Evolutionary conservation across 1,284 basidiomycete genomes (phyloP), one percentile per base, ranked within the genome.

Genomic region (Leucoagaricus sp.): DNA sequence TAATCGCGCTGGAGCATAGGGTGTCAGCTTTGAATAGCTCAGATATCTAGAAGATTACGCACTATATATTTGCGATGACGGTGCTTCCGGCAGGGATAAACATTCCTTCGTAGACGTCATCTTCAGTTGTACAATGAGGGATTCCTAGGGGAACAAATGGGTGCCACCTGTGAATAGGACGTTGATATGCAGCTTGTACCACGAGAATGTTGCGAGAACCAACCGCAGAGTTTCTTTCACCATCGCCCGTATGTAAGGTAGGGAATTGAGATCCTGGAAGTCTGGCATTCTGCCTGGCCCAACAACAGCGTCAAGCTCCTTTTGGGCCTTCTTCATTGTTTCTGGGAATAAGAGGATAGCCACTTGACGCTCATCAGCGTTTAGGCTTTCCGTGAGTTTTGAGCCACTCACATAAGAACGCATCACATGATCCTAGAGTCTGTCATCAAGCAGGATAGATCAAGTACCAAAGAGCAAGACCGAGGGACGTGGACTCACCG

Each of bases 241-340:
- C 6, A 79, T 29, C 0, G 77, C 77, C 7, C 66, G 65, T 28
- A 80, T 63, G 60, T 80, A 83, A 1, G 76, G 76, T 10, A 83
- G 65, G 17, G 62, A 65, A 0, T 70, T 67, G 25, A 64, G 60
- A 62, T 80, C 82, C 17, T 68, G 65, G 53, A 77, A 81, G 4
- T 72, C 72, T 0, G 83, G 83, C 28, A 83, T 65, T 29, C 81
- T 70, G 40, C 78, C 72, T 1, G 57, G 57, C 0, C 80, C 79
- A 12, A 77, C 64, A 19, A 78, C 69, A 4, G 61, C 34, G 56
- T 81, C 76, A 10, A 81, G 59, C 57, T 82, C 79, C 15, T 63
- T 67, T 61, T 80, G 79, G 1, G 77, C 78, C 54, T 73, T 75
- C 19, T 58, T 66, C 69, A 74, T 72, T 6, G 70, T 65, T 2